Evolutionary conservation across 139 green algal species (phyloP).

Genomic region (Tetradesmus obliquus): DNA sequence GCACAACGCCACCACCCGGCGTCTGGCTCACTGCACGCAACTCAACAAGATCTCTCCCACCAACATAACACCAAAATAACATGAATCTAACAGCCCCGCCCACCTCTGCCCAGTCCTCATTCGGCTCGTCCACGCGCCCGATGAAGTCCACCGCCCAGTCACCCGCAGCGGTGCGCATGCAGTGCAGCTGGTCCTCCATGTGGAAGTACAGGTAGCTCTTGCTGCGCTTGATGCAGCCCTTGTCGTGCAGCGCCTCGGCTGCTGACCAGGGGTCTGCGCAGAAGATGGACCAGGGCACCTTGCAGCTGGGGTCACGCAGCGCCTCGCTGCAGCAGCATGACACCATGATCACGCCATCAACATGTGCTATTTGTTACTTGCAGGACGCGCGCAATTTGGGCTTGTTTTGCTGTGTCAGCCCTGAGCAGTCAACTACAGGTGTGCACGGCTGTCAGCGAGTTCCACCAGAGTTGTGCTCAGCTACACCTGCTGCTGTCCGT

Average conservation of each 20-base stretch:
- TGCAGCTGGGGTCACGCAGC: slow-evolving; percentile 28
- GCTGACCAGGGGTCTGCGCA: slow-evolving; percentile 41
- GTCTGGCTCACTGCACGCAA: no score
- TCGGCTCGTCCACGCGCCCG: slow-evolving; percentile 46
- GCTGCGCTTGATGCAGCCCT: slow-evolving; percentile 45
- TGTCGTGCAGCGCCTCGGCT: slow-evolving; percentile 43
- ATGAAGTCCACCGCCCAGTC: slow-evolving; percentile 55
- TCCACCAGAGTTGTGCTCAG: no score
- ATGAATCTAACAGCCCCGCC: no score
- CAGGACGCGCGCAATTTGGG: no score
- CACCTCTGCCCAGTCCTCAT: slow-evolving; percentile 48
- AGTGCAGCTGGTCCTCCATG: slow-evolving; percentile 54
- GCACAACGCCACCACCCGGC: no score
- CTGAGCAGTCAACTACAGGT: no score
- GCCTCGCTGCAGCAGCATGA: slow-evolving; percentile 4
- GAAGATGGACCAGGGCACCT: slow-evolving; percentile 33
- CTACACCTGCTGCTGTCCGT: no score
- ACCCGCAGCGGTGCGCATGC: slow-evolving; percentile 42
- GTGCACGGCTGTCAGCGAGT: no score
- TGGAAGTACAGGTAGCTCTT: slow-evolving; percentile 53
- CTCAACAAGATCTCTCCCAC: no score
- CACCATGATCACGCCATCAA: background rate
- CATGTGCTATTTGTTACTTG: background rate
- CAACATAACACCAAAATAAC: no score
- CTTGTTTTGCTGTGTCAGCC: no score